Conservation (phyloP, 768 basidiomycete genomes). For the Trametes cinnabarina region DNA sequence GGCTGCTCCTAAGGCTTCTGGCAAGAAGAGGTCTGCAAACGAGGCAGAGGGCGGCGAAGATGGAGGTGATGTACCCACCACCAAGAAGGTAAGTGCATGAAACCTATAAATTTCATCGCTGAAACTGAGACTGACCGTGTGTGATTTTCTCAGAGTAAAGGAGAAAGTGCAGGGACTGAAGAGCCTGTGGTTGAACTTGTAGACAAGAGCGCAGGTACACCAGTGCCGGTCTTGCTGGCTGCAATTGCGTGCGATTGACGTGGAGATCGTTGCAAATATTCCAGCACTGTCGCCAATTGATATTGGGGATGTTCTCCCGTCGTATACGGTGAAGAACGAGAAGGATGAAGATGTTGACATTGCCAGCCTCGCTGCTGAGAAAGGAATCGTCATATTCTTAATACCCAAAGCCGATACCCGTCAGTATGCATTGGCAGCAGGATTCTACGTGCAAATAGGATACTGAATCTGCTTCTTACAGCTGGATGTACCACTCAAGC, state of each 20-base stretch:
- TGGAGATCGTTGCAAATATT: not conserved
- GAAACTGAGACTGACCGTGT: too few relatives aligned
- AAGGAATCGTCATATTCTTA: conserved; percentile 79
- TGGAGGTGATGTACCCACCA: conserved; percentile 21
- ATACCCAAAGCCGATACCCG: conserved; percentile 86
- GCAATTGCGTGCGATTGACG: not conserved
- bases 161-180: conserved; percentile 5
- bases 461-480: conserved; percentile 25
- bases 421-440: conserved; percentile 37
- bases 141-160: conserved; percentile 16
- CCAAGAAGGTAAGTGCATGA: conserved; percentile 24
- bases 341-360: conserved; percentile 77
- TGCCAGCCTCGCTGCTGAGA: conserved; percentile 57
- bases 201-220: too few relatives aligned
- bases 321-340: conserved; percentile 78
- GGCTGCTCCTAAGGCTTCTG: conserved; percentile 27
- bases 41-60: conserved; percentile 22
- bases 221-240: too few relatives aligned
- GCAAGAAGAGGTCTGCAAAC: conserved; percentile 37
- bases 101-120: too few relatives aligned
- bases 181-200: not conserved
- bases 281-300: conserved; percentile 42
- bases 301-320: conserved; percentile 74
- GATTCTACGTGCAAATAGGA: too few relatives aligned
- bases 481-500: conserved; percentile 93